A percentile compares a stretch with the other conserved stretches of the same genome.
Evolutionary conservation across 1,284 basidiomycete genomes (phyloP).

Genomic region (Cutaneotrichosporon dermatis): DNA sequence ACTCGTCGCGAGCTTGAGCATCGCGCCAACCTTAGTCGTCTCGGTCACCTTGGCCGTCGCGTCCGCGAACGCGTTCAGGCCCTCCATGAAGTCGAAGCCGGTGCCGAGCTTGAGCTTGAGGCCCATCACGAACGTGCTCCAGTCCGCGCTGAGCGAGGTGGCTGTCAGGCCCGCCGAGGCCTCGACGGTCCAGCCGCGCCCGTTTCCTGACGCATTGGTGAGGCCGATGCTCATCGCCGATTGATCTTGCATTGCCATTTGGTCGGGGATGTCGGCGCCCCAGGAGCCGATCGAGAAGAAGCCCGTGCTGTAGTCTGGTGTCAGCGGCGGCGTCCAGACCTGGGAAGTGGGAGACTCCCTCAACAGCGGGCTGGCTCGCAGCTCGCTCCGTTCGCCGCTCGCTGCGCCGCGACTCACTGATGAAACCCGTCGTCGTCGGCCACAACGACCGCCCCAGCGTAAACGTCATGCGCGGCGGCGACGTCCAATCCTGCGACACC

Average conservation of each 20-base stretch:
- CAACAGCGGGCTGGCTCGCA: no score
- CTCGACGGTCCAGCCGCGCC: conserved; percentile 45
- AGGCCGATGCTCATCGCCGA: conserved; percentile 43
- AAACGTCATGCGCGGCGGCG: conserved; percentile 49
- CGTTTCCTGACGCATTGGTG: conserved; percentile 31
- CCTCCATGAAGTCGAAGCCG: conserved; percentile 24
- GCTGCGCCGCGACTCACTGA: conserved; percentile 25
- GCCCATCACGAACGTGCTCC: conserved; percentile 48
- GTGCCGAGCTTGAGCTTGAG: conserved; percentile 51
- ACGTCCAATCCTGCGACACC: conserved; percentile 32
- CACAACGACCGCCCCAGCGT: conserved; percentile 51
- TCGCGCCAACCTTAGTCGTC: conserved; percentile 33
- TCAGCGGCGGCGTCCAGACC: no score
- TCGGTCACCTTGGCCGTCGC: conserved; percentile 41
- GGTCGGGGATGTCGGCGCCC: conserved; percentile 38
- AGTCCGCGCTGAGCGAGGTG: conserved; percentile 46
- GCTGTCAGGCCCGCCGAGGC: conserved; percentile 34
- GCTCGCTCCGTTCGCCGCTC: no score
- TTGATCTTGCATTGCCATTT: conserved; percentile 20
- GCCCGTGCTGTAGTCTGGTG: conserved; percentile 47
- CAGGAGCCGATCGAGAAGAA: conserved; percentile 50
- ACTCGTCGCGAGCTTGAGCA: conserved; percentile 27
- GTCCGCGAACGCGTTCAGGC: conserved; percentile 37
- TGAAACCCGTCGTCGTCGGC: conserved; percentile 46
- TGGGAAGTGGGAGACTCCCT: no score